phyloP scores from a whole-genome alignment of 176 grass and related monocot genomes.

The Thinopyrum elongatum region DNA sequence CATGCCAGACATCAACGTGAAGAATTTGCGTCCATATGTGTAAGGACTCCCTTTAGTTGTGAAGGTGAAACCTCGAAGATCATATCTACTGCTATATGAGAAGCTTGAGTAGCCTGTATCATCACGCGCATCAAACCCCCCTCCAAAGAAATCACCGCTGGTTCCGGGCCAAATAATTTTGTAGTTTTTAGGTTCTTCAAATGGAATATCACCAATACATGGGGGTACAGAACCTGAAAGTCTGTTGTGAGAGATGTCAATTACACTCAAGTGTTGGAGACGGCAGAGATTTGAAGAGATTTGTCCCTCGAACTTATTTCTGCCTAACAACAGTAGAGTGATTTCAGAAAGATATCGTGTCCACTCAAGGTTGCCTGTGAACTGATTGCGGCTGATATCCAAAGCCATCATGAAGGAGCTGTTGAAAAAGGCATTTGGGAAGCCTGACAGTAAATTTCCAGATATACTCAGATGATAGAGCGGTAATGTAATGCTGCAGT shows the following conservation, averaged over 20 bases:
- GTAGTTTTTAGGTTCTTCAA: background rate
- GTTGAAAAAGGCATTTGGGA: background rate
- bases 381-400: conserved; percentile 13
- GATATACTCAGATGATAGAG: background rate
- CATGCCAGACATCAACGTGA: background rate
- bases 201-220: conserved; percentile 25
- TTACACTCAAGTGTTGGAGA: conserved; percentile 1
- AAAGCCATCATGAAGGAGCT: background rate
- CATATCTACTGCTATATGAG: too few species aligned
- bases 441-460: background rate
- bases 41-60: background rate
- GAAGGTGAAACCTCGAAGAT: background rate
- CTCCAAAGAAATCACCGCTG: fast-evolving
- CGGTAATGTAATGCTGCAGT: background rate
- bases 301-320: conserved; percentile 13
- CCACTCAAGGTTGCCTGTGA: background rate
- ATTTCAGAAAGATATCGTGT: background rate
- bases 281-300: conserved; percentile 13
- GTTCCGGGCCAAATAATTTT: background rate
- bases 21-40: background rate
- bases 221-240: conserved; percentile 13
- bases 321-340: background rate
- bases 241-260: conserved; percentile 30
- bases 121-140: too few species aligned
- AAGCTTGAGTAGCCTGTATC: background rate